Base-by-base conservation (phyloP, 2,329 filamentous ascomycete genomes). In the Diplodia scrobiculata region DNA sequence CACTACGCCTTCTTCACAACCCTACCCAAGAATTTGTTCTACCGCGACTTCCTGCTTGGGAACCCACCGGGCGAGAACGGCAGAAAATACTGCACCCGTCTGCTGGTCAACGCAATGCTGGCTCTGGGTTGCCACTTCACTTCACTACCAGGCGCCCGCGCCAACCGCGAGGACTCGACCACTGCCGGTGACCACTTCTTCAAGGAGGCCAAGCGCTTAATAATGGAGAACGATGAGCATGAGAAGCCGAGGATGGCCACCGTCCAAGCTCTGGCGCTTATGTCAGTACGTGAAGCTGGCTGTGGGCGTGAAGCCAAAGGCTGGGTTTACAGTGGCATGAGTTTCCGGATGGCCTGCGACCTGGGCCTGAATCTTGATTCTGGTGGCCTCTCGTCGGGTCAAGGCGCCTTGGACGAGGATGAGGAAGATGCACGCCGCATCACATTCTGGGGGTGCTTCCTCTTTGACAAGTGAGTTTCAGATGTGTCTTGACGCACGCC, bases 271-370 rank as follows among this genome's bases (percentile, higher is more conserved):
- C 80, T 98, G 65, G 93, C 92, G 0, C 81, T 98, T 69, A 97
- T 99, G 93, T 97, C 93, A 7, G 94, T 98, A 0, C 85, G 95
- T 68, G 95, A 99, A 80, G 95, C 94, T 2, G 95, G 95, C 0
- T 98, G 94, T 76, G 94, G 91, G 0, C 86, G 94, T 50, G 95
- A 98, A 79, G 92, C 92, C 47, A 96, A 95, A 77, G 95, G 95
- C 0, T 99, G 95, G 95, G 92, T 97, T 3, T 98, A 98, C 77
- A 97, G 92, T 72, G 94, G 95, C 59, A 97, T 99, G 91, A 95
- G 91, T 73, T 98, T 99, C 76, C 89, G 95, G 52, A 98, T 99
- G 94, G 94, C 93, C 0, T 91, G 90, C 76, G 95, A 99, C 72
- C 86, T 99, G 69, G 95, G 95, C 0, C 82, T 99, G 63, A 96